These are phyloP conservation scores for Ganoderma multipileum DNA, from an alignment of 1,284 basidiomycete genomes.

Conservation along the genomic window DNA sequence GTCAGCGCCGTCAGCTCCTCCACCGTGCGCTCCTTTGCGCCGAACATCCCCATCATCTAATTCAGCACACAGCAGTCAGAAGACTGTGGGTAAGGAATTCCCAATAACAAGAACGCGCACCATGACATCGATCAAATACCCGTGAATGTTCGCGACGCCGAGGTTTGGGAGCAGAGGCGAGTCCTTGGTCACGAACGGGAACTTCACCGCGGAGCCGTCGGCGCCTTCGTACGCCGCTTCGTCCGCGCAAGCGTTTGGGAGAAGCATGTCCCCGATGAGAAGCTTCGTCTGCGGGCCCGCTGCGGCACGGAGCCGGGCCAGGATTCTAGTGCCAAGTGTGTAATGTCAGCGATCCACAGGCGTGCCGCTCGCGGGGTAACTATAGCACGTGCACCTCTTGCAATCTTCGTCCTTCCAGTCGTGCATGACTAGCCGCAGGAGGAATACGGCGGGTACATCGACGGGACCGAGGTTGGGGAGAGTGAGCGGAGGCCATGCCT, in stretches of 20 bases:
- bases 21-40: conserved; percentile 59
- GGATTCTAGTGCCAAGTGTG: conserved; percentile 33
- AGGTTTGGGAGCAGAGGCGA: conserved; percentile 65
- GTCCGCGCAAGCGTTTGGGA: conserved; percentile 61
- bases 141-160: conserved; percentile 68
- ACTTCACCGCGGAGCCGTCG: neutral
- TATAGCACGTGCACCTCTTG: conserved; percentile 9
- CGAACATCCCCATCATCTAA: conserved; percentile 27
- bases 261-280: conserved; percentile 67
- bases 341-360: neutral
- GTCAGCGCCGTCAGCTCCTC: conserved; percentile 61
- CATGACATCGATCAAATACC: conserved; percentile 72
- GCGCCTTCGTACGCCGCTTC: neutral
- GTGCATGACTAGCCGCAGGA: conserved; percentile 71
- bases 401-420: conserved; percentile 67
- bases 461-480: conserved; percentile 8
- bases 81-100: too few species aligned
- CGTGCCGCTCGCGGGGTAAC: too few species aligned
- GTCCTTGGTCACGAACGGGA: conserved; percentile 40
- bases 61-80: neutral
- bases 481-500: conserved; percentile 37
- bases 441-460: conserved; percentile 52
- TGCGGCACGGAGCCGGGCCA: conserved; percentile 35
- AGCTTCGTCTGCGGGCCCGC: conserved; percentile 53
- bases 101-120: conserved; percentile 43